Percentiles rank a stretch among this genome's conserved stretches.
Conservation (phyloP, 768 basidiomycete species). For the Leccinum barrowsii region DNA sequence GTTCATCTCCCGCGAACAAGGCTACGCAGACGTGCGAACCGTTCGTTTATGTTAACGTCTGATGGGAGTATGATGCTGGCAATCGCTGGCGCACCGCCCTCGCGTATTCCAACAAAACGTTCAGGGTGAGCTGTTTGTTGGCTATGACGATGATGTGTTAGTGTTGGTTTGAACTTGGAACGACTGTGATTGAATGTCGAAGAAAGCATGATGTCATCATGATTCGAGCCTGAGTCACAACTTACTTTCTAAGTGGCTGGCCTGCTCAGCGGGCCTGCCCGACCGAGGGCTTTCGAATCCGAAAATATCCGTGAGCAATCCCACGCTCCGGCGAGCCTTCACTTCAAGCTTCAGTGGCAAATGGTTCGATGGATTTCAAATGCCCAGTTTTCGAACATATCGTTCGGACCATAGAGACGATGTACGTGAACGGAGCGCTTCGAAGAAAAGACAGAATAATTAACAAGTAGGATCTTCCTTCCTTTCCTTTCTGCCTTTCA, state of each 20-base stretch:
- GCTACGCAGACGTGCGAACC: background rate
- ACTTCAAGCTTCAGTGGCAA: no score
- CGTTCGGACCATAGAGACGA: background rate
- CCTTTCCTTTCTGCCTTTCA: background rate
- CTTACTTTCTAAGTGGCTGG: background rate
- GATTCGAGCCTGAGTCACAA: background rate
- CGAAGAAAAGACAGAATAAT: background rate
- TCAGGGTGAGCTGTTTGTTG: background rate
- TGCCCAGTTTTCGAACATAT: background rate
- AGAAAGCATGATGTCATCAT: background rate
- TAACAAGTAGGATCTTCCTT: background rate
- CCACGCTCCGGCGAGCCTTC: background rate
- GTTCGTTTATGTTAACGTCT: background rate
- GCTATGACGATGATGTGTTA: background rate
- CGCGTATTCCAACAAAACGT: background rate
- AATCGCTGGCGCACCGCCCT: background rate
- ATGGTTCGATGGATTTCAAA: background rate
- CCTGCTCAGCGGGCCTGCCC: background rate
- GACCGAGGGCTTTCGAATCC: background rate
- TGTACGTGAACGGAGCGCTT: no score
- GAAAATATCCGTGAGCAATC: background rate
- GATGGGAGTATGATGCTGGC: background rate
- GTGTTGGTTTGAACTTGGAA: background rate
- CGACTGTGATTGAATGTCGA: background rate
- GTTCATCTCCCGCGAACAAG: background rate